These are phyloP conservation scores for Podila epicladia DNA, from an alignment of 192 early-diverging fungal species.

Conservation along the genomic window DNA sequence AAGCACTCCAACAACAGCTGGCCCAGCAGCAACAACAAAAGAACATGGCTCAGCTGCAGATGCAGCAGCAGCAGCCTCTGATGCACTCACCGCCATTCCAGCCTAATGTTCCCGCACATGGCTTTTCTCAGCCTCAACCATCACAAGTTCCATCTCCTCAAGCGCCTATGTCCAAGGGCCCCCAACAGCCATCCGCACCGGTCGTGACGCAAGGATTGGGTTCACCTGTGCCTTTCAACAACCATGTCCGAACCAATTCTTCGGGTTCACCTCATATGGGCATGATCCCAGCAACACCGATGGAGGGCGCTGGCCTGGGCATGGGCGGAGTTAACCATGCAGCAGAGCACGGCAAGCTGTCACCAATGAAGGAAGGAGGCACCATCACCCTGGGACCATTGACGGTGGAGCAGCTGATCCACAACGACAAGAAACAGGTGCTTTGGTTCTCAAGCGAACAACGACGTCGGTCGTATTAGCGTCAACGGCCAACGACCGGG, in stretches of 20 bases:
- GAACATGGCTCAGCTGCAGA: slow-evolving; percentile 1
- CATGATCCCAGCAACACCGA: not conserved
- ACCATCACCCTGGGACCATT: slow-evolving; percentile 8
- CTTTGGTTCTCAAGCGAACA: slow-evolving; percentile 45
- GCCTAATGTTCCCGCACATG: not conserved
- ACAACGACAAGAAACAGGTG: slow-evolving; percentile 45
- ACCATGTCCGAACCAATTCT: slow-evolving; percentile 36
- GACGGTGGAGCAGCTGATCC: slow-evolving; percentile 36
- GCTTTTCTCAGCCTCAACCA: slow-evolving; percentile 12
- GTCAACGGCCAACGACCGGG: not conserved
- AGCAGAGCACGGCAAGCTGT: slow-evolving; percentile 2
- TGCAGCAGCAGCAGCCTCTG: slow-evolving; percentile 18
- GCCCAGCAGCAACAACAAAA: slow-evolving; percentile 21
- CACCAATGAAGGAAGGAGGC: slow-evolving; percentile 2
- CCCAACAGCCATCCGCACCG: not conserved
- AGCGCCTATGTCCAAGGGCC: slow-evolving; percentile 3
- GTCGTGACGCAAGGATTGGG: slow-evolving; percentile 6
- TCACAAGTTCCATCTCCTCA: slow-evolving; percentile 11
- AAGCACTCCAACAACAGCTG: slow-evolving; percentile 8
- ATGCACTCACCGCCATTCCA: not conserved
- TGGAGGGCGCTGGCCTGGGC: not conserved
- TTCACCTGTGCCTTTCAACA: slow-evolving; percentile 27
- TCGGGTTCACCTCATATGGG: slow-evolving; percentile 13
- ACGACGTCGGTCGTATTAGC: not conserved
- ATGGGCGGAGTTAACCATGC: slow-evolving; percentile 25